phyloP scores from a whole-genome alignment of 1,284 basidiomycete genomes.

The Pseudozyma sp. region DNA sequence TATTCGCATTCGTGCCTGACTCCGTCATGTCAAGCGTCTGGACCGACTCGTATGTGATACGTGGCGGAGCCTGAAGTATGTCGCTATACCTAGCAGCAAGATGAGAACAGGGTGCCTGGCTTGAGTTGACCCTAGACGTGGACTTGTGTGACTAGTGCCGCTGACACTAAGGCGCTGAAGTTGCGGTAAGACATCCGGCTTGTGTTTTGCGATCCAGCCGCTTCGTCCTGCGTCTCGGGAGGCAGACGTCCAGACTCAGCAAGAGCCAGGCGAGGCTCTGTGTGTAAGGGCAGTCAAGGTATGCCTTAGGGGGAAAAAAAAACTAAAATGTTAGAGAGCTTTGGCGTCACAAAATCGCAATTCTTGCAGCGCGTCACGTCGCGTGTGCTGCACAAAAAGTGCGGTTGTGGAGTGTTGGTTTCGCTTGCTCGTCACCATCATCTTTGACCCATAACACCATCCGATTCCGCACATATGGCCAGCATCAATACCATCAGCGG shows the following conservation, averaged over 20 bases:
- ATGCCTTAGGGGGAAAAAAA: neutral
- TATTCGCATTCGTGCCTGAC: too few relatives aligned
- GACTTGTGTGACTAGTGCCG: too few relatives aligned
- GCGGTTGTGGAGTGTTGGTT: slow-evolving; percentile 2
- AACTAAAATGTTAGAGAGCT: neutral
- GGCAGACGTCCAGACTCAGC: neutral
- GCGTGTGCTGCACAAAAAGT: neutral
- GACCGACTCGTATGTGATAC: too few relatives aligned
- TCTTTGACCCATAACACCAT: slow-evolving; percentile 1
- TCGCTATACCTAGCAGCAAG: too few relatives aligned
- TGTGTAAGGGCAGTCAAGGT: neutral
- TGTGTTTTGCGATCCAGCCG: too few relatives aligned
- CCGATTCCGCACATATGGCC: neutral
- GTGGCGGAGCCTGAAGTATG: too few relatives aligned
- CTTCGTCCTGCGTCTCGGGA: neutral
- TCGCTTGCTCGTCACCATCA: slow-evolving; percentile 5
- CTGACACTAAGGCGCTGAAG: too few relatives aligned
- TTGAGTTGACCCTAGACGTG: too few relatives aligned
- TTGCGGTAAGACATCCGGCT: too few relatives aligned
- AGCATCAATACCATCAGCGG: neutral
- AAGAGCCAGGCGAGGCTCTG: neutral
- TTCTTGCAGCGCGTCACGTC: neutral
- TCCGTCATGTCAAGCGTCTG: too few relatives aligned
- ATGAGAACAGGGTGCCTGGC: too few relatives aligned
- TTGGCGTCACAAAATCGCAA: neutral